Evolutionary conservation across 2,329 filamentous ascomycete genomes (phyloP), one percentile per base, ranked within the genome.

Genomic region (Fusarium sterilihyphosum): DNA sequence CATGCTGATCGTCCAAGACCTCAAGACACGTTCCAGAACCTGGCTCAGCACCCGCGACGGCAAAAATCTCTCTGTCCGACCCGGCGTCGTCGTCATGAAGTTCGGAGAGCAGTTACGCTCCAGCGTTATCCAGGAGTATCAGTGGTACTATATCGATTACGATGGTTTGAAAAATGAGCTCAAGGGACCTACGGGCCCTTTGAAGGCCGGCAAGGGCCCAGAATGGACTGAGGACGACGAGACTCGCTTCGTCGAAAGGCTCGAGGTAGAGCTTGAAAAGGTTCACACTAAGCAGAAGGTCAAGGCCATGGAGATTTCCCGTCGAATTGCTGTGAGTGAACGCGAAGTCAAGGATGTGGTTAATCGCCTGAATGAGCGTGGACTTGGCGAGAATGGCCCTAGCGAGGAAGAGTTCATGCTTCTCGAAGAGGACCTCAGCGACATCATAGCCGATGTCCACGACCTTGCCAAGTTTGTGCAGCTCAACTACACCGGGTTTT

Each of bases 61-160:
- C 61, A 76, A 58, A 57, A 56, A 18, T 12, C 70, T 46, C 43
- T 83, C 81, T 74, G 82, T 85, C 73, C 80, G 81, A 40, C 89
- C 88, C 50, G 88, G 88, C 69, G 82, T 87, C 73, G 81, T 90
- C 84, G 86, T 89, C 86, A 92, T 92, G 90, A 92, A 92, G 88
- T 99, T 98, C 88, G 96, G 96, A 83, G 94, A 98, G 85, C 95
- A 99, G 88, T 91, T 99, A 80, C 94, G 94, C 75, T 96, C 94
- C 80, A 98, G 95, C 82, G 90, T 98, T 81, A 97, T 98, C 84
- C 95, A 94, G 87, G 95, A 98, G 85, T 99, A 97, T 86, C 92
- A 95, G 83, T 98, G 95, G 92, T 94, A 98, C 87, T 99, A 99
- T 86, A 98, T 99, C 85, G 93, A 94, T 85, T 99, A 99, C 86